phyloP scores from a whole-genome alignment of 2,329 filamentous ascomycete species.

The Alternaria sp. region DNA sequence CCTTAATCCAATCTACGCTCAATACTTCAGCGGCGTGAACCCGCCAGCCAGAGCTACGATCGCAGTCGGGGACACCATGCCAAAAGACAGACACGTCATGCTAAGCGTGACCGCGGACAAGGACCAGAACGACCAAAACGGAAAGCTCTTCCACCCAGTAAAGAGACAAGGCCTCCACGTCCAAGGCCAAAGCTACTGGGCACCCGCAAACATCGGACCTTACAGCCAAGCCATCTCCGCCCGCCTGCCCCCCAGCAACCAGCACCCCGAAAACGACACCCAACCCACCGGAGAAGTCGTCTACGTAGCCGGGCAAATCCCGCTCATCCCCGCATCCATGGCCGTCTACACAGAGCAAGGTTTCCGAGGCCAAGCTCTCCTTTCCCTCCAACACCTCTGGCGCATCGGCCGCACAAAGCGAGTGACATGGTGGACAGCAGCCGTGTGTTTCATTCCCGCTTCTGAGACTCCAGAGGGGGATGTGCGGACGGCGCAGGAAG shows the following conservation, averaged over 20 bases:
- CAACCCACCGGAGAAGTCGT: constrained; percentile 51
- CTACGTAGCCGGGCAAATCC: constrained; percentile 88
- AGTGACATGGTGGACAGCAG: constrained; percentile 76
- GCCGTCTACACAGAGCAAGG: constrained; percentile 51
- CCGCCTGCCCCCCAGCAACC: constrained; percentile 41
- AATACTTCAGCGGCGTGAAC: constrained; percentile 76
- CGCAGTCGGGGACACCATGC: constrained; percentile 73
- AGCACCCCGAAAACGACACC: constrained; percentile 15
- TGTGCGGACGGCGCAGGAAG: constrained; percentile 48
- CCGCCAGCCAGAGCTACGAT: constrained; percentile 87
- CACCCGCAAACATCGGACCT: constrained; percentile 94
- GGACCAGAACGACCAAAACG: constrained; percentile 27
- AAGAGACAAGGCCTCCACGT: constrained; percentile 73
- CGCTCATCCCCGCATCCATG: constrained; percentile 84
- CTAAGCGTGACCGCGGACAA: constrained; percentile 58
- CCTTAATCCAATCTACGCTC: constrained; percentile 78
- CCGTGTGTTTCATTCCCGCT: constrained; percentile 60
- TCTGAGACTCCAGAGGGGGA: constrained; percentile 9
- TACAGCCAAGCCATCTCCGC: constrained; percentile 86
- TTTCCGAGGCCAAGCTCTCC: constrained; percentile 65
- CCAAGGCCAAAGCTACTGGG: constrained; percentile 94
- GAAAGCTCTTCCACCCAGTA: neutral
- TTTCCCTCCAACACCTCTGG: constrained; percentile 89
- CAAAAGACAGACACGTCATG: constrained; percentile 65
- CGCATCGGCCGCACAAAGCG: constrained; percentile 76